Conservation (phyloP, 306 rosid species). For the Lupinus albus region DNA sequence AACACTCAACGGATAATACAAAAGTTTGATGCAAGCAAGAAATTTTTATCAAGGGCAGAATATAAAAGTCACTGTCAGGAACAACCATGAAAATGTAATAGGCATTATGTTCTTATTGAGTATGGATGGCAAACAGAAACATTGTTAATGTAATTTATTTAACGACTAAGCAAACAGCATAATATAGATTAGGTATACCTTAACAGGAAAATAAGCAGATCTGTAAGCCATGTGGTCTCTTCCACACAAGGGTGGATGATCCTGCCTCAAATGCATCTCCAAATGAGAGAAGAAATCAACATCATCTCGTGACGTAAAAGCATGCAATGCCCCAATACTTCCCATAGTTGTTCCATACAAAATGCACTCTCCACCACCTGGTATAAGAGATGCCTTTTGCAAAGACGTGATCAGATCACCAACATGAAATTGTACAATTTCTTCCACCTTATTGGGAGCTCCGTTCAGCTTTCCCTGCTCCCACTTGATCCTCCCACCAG, state of each 20-base stretch:
- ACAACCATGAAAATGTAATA: conserved; percentile 17
- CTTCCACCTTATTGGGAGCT: conserved; percentile 95
- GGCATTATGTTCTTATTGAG: not conserved
- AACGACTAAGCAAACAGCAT: not conserved
- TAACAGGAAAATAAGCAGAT: conserved; percentile 94
- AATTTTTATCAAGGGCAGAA: not conserved
- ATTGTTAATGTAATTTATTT: conserved; percentile 14
- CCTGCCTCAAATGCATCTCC: conserved; percentile 99
- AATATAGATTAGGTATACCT: conserved; percentile 55
- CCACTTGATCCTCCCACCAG: conserved; percentile 97
- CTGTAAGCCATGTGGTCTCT: conserved; percentile 98
- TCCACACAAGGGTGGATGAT: conserved; percentile 92
- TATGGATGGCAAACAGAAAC: conserved; percentile 12
- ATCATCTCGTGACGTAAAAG: conserved; percentile 95
- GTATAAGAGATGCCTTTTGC: conserved; percentile 97
- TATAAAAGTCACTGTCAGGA: not conserved
- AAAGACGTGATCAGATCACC: conserved; percentile 82
- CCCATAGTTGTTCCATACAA: conserved; percentile 95
- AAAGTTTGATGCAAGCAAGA: not conserved
- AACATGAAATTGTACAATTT: conserved; percentile 88
- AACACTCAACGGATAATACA: conserved; percentile 14
- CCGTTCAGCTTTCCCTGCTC: conserved; percentile 96
- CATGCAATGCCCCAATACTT: conserved; percentile 89
- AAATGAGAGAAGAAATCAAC: conserved; percentile 95
- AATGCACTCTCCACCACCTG: conserved; percentile 94